Conservation (phyloP, 176 grass and related monocot species). For the Cenchrus purpureus region DNA sequence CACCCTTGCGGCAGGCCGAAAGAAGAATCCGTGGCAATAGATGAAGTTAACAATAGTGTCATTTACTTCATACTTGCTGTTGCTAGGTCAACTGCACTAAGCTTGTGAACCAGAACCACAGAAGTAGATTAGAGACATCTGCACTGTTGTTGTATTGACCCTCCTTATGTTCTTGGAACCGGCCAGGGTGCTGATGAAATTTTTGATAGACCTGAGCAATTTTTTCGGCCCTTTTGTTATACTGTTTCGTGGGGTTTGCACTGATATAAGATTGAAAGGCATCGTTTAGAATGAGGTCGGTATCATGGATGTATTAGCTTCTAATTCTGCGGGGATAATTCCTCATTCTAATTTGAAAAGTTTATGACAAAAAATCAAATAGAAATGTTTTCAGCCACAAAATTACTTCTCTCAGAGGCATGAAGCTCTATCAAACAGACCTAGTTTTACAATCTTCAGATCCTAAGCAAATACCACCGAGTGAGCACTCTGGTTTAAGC, state of each 20-base stretch:
- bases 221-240: background rate
- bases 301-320: background rate
- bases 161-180: conserved; percentile 4
- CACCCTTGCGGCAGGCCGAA: conserved; percentile 26
- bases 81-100: conserved; percentile 39
- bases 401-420: no score
- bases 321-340: no score
- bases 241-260: background rate
- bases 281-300: background rate
- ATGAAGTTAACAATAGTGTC: conserved; percentile 35
- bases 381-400: no score
- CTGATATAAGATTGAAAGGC: background rate
- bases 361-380: no score
- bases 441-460: no score
- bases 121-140: conserved; percentile 51
- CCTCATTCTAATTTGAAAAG: no score
- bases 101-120: conserved; percentile 40
- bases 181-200: conserved; percentile 23
- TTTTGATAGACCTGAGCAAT: conserved; percentile 43
- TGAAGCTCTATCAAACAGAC: no score
- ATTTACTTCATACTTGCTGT: conserved; percentile 30
- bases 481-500: no score
- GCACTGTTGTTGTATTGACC: conserved; percentile 34
- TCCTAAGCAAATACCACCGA: no score
- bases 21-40: conserved; percentile 94